A percentile compares a stretch with the other conserved stretches of the same genome.
These are phyloP conservation scores for Penicillium capsulatum DNA, from an alignment of 2,329 filamentous ascomycete species.

Conservation along the genomic window DNA sequence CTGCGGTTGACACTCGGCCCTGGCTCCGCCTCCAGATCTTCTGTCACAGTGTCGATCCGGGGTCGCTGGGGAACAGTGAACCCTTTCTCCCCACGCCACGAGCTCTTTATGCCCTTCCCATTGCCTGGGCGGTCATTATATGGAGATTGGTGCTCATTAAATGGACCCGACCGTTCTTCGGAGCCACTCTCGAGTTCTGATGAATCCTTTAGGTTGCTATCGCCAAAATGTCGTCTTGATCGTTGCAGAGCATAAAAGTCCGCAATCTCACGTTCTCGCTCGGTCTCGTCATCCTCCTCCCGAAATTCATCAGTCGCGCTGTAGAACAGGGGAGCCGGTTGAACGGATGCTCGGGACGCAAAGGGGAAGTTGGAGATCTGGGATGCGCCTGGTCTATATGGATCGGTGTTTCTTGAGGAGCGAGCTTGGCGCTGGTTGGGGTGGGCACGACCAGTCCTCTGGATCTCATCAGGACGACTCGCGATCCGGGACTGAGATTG, in stretches of 20 bases:
- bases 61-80: constrained; percentile 38
- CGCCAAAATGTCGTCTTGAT: constrained; percentile 82
- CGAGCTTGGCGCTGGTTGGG: constrained; percentile 45
- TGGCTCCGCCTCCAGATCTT: constrained; percentile 36
- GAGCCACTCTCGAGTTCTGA: constrained; percentile 72
- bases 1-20: constrained; percentile 27
- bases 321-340: constrained; percentile 90
- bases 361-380: constrained; percentile 75
- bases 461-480: constrained; percentile 57
- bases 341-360: constrained; percentile 67
- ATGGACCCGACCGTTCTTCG: constrained; percentile 53
- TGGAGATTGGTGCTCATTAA: constrained; percentile 47
- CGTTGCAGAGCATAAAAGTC: constrained; percentile 88
- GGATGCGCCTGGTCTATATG: constrained; percentile 69
- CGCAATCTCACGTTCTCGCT: constrained; percentile 85
- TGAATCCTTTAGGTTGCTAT: constrained; percentile 77
- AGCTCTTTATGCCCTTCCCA: constrained; percentile 53
- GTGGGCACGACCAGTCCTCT: constrained; percentile 48
- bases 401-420: constrained; percentile 61
- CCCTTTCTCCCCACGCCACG: constrained; percentile 51
- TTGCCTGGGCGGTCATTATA: constrained; percentile 38
- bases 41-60: constrained; percentile 31
- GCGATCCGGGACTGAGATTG: constrained; percentile 92
- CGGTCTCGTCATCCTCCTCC: constrained; percentile 89
- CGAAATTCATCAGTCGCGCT: constrained; percentile 85